Base-by-base conservation (phyloP, 228 moss, liverwort and hornwort species). In the Sphagnum magellanicum region DNA sequence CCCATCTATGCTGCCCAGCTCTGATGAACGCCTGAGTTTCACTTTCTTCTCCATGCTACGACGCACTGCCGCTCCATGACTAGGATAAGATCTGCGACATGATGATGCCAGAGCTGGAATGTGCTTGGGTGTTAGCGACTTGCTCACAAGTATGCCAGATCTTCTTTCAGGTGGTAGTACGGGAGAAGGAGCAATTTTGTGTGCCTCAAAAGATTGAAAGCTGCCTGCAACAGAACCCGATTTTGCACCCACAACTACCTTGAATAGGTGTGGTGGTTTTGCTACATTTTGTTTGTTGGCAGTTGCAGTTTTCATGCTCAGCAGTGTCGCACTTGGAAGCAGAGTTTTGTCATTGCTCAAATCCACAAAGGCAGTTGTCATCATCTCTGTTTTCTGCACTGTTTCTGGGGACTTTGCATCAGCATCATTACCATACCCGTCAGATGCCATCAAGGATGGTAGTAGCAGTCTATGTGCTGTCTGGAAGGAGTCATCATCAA, bases 171-270 rank as follows among this genome's bases (percentile, higher is more conserved):
- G 76, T 9, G 70, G 70, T 53, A 75, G 79, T 51, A 75, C 74
- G 14, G 79, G 75, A 53, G 75, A 75, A 48, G 68, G 61, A 15
- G 50, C 48, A 48, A 16, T 48, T 72, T 77, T 77, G 10, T 65
- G 72, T 49, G 68, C 51, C 59, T 77, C 76, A 4, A 72, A 11
- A n/a, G 67, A 68, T 51, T 59, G 67, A 60, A 71, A 70, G 48
- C 57, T 68, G 5, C 55, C 9, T 12, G 50, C n/a, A 67, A 59
- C 60, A 49, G 51, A 50, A 14, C 52, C 63, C 52, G 70, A 48
- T 60, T 73, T 79, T 16, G 76, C 70, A 63, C 75, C 75, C 62
- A 76, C 76, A 63, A 73, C 76, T 52, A 73, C 76, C 73, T 76
- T 80, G 67, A 80, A 80, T 51, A 76, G 32, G 59, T 76, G 73